These are phyloP conservation scores for Podospora conica DNA, from an alignment of 495 filamentous ascomycete species.

Conservation along the genomic window DNA sequence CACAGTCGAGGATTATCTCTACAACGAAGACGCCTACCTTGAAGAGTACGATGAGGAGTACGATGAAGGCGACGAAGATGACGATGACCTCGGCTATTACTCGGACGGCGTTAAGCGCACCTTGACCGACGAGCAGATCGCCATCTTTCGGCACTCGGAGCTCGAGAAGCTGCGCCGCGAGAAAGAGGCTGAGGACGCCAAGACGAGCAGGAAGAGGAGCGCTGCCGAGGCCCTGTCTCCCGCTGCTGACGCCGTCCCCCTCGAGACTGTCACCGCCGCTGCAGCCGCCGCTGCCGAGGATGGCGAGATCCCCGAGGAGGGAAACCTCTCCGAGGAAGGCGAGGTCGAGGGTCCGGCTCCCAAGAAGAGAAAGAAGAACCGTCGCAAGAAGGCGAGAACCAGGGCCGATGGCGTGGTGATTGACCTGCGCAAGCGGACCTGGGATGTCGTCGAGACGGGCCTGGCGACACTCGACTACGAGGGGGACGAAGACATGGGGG, in stretches of 20 bases:
- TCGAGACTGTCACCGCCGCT: too few relatives aligned
- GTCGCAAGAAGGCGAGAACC: slow-evolving; percentile 24
- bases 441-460: slow-evolving; percentile 50
- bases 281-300: slow-evolving; percentile 7
- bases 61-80: slow-evolving; percentile 44
- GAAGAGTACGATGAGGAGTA: slow-evolving; percentile 14
- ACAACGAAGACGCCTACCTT: slow-evolving; percentile 11
- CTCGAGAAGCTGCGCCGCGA: slow-evolving; percentile 62
- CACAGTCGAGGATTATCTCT: too few relatives aligned
- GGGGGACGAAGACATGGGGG: slow-evolving; percentile 27
- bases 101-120: slow-evolving; percentile 84
- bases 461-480: slow-evolving; percentile 49
- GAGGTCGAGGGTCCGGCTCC: slow-evolving; percentile 25
- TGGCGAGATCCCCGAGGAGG: slow-evolving; percentile 8
- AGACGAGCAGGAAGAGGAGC: slow-evolving; percentile 9
- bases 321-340: slow-evolving; percentile 20
- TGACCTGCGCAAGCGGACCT: slow-evolving; percentile 53
- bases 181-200: slow-evolving; percentile 8
- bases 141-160: slow-evolving; percentile 86
- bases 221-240: not conserved
- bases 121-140: slow-evolving; percentile 85
- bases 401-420: slow-evolving; percentile 41
- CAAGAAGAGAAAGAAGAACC: slow-evolving; percentile 28
- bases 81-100: slow-evolving; percentile 82
- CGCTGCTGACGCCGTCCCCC: not conserved